Evolutionary conservation across 2,329 filamentous ascomycete genomes (phyloP).

Genomic region (Hymenoscyphus fraxineus): DNA sequence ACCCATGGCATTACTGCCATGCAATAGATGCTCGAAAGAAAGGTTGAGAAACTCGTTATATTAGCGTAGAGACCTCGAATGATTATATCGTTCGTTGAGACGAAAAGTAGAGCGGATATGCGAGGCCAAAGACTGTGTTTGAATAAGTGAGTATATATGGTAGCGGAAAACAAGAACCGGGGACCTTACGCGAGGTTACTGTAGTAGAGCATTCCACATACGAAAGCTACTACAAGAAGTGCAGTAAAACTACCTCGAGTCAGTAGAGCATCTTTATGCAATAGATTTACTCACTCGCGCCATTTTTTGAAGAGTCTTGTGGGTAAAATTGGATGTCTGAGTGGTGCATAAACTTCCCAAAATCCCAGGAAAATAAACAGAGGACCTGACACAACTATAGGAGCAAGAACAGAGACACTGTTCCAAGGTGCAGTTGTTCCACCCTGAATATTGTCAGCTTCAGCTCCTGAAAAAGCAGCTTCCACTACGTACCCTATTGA

Average conservation of each 20-base stretch:
- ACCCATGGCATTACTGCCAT: conserved; percentile 19
- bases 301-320: conserved; percentile 32
- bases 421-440: conserved; percentile 32
- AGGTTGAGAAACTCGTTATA: conserved; percentile 18
- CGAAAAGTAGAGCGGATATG: conserved; percentile 26
- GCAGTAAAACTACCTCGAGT: conserved; percentile 28
- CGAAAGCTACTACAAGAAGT: conserved; percentile 34
- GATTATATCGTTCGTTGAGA: conserved; percentile 25
- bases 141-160: neutral
- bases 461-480: neutral
- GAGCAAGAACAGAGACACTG: conserved; percentile 22
- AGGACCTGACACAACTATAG: conserved; percentile 29
- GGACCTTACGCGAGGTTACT: conserved; percentile 7
- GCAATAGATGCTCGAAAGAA: conserved; percentile 28
- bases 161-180: neutral
- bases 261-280: neutral
- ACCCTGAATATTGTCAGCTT: conserved; percentile 18
- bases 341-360: conserved; percentile 30
- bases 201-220: conserved; percentile 35
- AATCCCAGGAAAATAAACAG: conserved; percentile 31
- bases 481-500: conserved; percentile 18
- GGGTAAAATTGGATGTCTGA: conserved; percentile 34
- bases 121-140: conserved; percentile 25
- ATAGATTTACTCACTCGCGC: conserved; percentile 7
- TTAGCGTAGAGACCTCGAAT: conserved; percentile 31